Conservation (phyloP, 2,329 filamentous ascomycete species). For the Chalaropsis thielavioides region DNA sequence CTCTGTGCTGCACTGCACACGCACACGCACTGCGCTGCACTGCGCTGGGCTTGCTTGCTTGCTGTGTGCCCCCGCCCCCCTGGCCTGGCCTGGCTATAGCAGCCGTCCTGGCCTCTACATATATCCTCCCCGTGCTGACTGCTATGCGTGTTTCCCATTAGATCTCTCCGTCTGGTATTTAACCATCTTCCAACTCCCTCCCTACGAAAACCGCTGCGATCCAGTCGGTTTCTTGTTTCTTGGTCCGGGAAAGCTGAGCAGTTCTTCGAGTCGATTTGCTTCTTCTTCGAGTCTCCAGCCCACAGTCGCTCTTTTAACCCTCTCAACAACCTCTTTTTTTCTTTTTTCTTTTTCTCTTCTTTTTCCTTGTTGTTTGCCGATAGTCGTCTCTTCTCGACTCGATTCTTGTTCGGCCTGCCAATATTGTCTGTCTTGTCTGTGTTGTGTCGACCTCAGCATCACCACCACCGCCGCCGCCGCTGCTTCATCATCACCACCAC, state of each 20-base stretch:
- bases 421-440: too few species aligned
- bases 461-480: too few species aligned
- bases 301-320: slow-evolving; percentile 15
- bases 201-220: slow-evolving; percentile 16
- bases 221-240: slow-evolving; percentile 14
- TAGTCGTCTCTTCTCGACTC: too few species aligned
- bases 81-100: not conserved
- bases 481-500: not conserved
- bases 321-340: slow-evolving; percentile 1
- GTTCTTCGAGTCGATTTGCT: slow-evolving; percentile 18
- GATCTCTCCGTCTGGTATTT: slow-evolving; percentile 17
- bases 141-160: slow-evolving; percentile 15
- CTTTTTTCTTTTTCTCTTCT: slow-evolving; percentile 23
- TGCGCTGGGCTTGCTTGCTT: not conserved
- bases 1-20: not conserved
- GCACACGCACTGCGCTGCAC: too few species aligned
- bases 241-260: slow-evolving; percentile 17
- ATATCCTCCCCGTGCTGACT: slow-evolving; percentile 11
- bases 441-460: too few species aligned
- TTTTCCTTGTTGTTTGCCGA: too few species aligned
- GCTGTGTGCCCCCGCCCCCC: not conserved
- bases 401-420: not conserved
- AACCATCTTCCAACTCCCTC: slow-evolving; percentile 19
- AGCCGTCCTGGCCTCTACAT: not conserved
- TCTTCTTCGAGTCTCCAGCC: slow-evolving; percentile 18